Evolutionary conservation across 176 grass and related monocot genomes (phyloP).

Genomic region (Poa pratensis): DNA sequence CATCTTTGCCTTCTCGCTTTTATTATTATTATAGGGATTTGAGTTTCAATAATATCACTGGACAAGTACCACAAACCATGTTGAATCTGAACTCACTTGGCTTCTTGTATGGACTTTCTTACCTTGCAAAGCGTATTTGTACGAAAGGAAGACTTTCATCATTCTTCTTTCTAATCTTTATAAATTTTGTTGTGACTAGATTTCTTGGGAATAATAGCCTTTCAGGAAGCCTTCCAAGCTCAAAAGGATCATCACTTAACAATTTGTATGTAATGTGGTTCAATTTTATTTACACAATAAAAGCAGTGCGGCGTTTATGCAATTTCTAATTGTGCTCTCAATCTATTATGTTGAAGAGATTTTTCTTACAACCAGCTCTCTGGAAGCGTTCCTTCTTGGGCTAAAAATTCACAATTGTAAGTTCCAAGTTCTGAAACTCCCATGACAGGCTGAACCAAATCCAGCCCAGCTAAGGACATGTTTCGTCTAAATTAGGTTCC

Average conservation of each 20-base stretch:
- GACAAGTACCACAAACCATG: conserved; percentile 61
- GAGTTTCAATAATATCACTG: conserved; percentile 92
- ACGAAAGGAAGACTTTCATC: background rate
- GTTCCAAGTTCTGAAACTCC: conserved; percentile 32
- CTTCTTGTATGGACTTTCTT: conserved; percentile 58
- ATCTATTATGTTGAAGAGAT: conserved; percentile 55
- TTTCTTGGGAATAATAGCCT: conserved; percentile 96
- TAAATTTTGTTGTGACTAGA: conserved; percentile 45
- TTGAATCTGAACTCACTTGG: conserved; percentile 58
- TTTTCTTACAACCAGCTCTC: conserved; percentile 88
- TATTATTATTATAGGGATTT: conserved; percentile 61
- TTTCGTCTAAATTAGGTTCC: background rate
- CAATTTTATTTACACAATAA: conserved; percentile 31
- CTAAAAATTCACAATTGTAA: conserved; percentile 64
- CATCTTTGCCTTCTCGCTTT: background rate
- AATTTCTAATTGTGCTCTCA: background rate
- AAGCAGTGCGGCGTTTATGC: background rate
- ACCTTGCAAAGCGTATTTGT: conserved; percentile 21
- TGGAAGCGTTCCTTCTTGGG: conserved; percentile 79
- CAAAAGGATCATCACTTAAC: conserved; percentile 47
- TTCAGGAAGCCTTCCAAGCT: conserved; percentile 67
- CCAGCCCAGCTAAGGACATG: background rate
- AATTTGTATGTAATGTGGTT: conserved; percentile 59
- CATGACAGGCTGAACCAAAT: background rate
- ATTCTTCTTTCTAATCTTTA: conserved; percentile 19